Percentiles rank a stretch among this genome's conserved stretches.
Conservation (phyloP, 192 early-diverging fungal genomes). For the Spinellus fusiger region DNA sequence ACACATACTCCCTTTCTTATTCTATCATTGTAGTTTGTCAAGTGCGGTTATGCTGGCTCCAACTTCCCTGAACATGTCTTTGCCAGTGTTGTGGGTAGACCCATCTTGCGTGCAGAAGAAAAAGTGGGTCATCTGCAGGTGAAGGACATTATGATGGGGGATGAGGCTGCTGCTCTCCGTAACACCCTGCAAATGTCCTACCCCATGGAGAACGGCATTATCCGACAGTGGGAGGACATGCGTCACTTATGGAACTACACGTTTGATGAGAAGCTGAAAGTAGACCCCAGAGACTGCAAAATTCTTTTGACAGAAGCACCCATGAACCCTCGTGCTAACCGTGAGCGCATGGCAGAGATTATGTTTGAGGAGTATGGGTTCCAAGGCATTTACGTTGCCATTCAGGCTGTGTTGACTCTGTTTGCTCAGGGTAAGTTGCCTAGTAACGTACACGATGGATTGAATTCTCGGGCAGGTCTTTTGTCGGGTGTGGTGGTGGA, state of each 20-base stretch:
- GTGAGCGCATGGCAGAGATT: constrained; percentile 86
- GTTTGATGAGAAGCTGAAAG: constrained; percentile 85
- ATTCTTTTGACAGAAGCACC: constrained; percentile 95
- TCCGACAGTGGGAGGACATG: constrained; percentile 98
- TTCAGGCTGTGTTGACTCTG: constrained; percentile 95
- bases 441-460: not conserved
- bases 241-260: constrained; percentile 98
- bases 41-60: constrained; percentile 91
- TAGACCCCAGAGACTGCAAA: constrained; percentile 86
- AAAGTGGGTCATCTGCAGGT: constrained; percentile 68
- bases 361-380: constrained; percentile 99
- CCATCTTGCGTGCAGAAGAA: constrained; percentile 96
- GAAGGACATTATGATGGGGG: constrained; percentile 97
- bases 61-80: constrained; percentile 96
- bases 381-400: constrained; percentile 86
- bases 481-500: constrained; percentile 97
- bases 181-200: constrained; percentile 92
- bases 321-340: constrained; percentile 89
- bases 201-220: constrained; percentile 98
- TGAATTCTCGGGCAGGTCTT: constrained; percentile 61
- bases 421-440: constrained; percentile 85
- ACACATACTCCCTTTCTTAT: not conserved
- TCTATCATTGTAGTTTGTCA: constrained; percentile 76
- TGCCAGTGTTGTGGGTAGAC: constrained; percentile 96
- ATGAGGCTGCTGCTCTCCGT: constrained; percentile 88